These are phyloP conservation scores for Globisporangium polare DNA, from an alignment of 352 stramenopile species.

Conservation along the genomic window DNA sequence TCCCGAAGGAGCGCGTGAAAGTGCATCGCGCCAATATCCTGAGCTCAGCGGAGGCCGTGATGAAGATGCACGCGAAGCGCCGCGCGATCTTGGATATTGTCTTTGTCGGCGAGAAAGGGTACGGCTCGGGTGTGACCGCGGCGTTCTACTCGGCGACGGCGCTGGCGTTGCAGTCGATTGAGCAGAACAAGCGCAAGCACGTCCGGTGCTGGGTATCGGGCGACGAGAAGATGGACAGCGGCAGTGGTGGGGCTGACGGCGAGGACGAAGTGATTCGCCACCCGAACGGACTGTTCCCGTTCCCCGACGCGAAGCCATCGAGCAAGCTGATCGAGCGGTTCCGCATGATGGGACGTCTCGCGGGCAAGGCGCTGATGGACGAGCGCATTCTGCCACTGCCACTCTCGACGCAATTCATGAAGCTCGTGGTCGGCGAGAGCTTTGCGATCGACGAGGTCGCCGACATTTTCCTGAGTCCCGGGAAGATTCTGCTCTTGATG, in stretches of 20 bases:
- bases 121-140: constrained; percentile 79
- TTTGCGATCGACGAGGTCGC: constrained; percentile 47
- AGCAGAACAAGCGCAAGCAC: constrained; percentile 35
- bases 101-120: constrained; percentile 83
- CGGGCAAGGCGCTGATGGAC: constrained; percentile 83
- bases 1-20: constrained; percentile 86
- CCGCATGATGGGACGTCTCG: constrained; percentile 74
- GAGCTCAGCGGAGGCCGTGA: constrained; percentile 67
- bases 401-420: constrained; percentile 72
- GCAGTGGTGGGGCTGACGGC: constrained; percentile 7
- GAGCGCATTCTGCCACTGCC: constrained; percentile 70
- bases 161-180: constrained; percentile 51
- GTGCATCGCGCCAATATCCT: constrained; percentile 74
- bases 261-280: constrained; percentile 62
- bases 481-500: constrained; percentile 58
- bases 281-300: constrained; percentile 75
- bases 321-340: constrained; percentile 64
- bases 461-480: constrained; percentile 59
- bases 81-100: constrained; percentile 83
- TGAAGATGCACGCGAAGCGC: constrained; percentile 85
- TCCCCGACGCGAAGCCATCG: constrained; percentile 31
- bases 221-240: constrained; percentile 24
- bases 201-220: constrained; percentile 60
- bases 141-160: constrained; percentile 83
- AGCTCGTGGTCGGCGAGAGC: constrained; percentile 64